Percentiles rank a stretch among this genome's conserved stretches.
These are phyloP conservation scores for Penicillium angulare DNA, from an alignment of 495 filamentous ascomycete species.

Conservation along the genomic window DNA sequence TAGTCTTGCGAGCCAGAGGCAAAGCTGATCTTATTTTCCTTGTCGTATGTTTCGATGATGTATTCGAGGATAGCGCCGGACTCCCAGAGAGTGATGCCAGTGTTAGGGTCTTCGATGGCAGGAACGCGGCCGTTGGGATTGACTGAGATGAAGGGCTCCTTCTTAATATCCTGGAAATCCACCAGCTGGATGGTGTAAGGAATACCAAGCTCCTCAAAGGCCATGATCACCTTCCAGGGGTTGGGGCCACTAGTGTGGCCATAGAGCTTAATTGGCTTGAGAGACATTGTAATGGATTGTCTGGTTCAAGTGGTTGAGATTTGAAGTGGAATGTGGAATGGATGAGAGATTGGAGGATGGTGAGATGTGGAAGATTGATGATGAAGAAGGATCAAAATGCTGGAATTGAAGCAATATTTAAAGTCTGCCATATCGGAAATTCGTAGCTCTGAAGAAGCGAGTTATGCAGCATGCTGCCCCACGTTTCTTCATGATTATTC, in stretches of 20 bases:
- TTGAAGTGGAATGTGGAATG: not conserved
- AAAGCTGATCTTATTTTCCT: constrained; percentile 57
- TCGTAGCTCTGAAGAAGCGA: not conserved
- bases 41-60: constrained; percentile 70
- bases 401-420: not conserved
- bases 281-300: constrained; percentile 31
- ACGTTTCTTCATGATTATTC: not conserved
- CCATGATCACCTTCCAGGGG: constrained; percentile 62
- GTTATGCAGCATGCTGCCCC: not conserved
- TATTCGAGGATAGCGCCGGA: constrained; percentile 74
- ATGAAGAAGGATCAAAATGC: not conserved
- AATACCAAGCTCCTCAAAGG: constrained; percentile 62
- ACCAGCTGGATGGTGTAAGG: constrained; percentile 48
- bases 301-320: too few species aligned
- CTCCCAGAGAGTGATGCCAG: constrained; percentile 64
- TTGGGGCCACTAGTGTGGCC: constrained; percentile 51
- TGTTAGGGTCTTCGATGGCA: constrained; percentile 67
- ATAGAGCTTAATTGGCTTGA: constrained; percentile 46
- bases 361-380: too few species aligned
- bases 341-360: too few species aligned
- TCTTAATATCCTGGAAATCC: constrained; percentile 55
- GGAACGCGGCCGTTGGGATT: constrained; percentile 73
- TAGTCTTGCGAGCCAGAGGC: constrained; percentile 44
- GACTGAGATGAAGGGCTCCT: constrained; percentile 49
- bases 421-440: not conserved